Evolutionary conservation across 1,284 basidiomycete species (phyloP).

Genomic region (Tranzscheliella williamsii): DNA sequence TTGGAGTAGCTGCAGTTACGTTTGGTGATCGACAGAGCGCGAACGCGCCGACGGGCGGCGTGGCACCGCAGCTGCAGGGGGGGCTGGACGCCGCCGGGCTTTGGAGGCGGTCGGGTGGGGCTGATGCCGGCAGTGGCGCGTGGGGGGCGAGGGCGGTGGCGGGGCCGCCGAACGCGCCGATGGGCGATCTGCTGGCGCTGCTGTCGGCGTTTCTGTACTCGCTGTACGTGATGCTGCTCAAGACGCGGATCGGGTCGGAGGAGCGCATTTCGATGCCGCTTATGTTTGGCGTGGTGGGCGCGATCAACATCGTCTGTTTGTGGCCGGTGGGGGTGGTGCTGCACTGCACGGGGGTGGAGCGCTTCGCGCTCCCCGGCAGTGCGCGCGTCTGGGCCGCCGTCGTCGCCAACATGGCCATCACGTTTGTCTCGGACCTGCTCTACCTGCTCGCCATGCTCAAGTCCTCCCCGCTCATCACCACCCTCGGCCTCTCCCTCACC

Average conservation of each 20-base stretch:
- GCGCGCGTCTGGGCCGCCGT: constrained; percentile 70
- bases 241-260: constrained; percentile 66
- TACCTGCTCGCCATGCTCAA: constrained; percentile 80
- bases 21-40: constrained; percentile 52
- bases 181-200: constrained; percentile 55
- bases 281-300: constrained; percentile 72
- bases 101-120: constrained; percentile 5
- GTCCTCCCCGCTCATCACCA: constrained; percentile 84
- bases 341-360: constrained; percentile 75
- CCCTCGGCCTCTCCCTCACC: constrained; percentile 90
- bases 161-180: constrained; percentile 33
- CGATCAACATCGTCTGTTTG: constrained; percentile 79
- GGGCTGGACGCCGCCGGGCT: constrained; percentile 5
- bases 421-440: constrained; percentile 55
- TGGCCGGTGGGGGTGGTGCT: constrained; percentile 83
- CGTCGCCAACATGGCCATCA: constrained; percentile 74
- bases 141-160: neutral
- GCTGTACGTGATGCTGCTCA: constrained; percentile 87
- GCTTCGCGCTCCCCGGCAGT: constrained; percentile 73
- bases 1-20: constrained; percentile 81
- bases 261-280: constrained; percentile 50
- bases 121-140: neutral
- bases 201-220: constrained; percentile 70
- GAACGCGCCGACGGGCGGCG: neutral
- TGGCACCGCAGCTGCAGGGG: neutral